Evolutionary conservation across 768 basidiomycete genomes (phyloP).

Genomic region (Kwoniella newhampshirensis): DNA sequence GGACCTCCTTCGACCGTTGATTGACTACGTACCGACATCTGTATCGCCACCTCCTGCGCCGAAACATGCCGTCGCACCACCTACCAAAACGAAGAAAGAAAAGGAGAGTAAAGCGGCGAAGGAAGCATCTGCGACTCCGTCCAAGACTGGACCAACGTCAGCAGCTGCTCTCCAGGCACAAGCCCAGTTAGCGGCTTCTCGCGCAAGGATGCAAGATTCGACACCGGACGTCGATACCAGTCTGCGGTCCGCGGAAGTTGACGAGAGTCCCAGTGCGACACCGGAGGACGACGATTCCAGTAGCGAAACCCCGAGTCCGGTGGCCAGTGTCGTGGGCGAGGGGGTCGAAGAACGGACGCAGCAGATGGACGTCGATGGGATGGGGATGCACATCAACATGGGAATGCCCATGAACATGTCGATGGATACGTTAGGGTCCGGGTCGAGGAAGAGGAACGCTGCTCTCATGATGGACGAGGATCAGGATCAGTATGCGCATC

Average conservation of each 20-base stretch:
- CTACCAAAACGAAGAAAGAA: constrained; percentile 55
- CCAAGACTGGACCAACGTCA: constrained; percentile 38
- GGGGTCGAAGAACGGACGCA: constrained; percentile 9
- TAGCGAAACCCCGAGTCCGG: constrained; percentile 37
- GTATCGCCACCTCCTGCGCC: constrained; percentile 84
- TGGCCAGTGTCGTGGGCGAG: constrained; percentile 12
- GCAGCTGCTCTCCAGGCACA: constrained; percentile 46
- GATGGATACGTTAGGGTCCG: constrained; percentile 21
- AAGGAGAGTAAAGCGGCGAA: constrained; percentile 36
- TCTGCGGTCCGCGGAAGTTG: constrained; percentile 27
- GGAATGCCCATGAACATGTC: constrained; percentile 18
- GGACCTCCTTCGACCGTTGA: constrained; percentile 78
- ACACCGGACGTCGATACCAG: constrained; percentile 35
- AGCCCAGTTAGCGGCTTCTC: constrained; percentile 30
- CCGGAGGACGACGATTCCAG: constrained; percentile 37
- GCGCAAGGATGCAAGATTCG: constrained; percentile 16
- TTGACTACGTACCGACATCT: constrained; percentile 85
- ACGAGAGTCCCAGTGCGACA: constrained; percentile 27
- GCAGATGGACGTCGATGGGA: constrained; percentile 36
- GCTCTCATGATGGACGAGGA: constrained; percentile 43
- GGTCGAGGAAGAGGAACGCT: constrained; percentile 33
- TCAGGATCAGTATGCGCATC: constrained; percentile 32
- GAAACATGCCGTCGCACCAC: constrained; percentile 83
- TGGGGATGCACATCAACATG: constrained; percentile 10
- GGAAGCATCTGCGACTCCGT: constrained; percentile 28